These are phyloP conservation scores for Schwanniomyces yamadae DNA, from an alignment of 805 yeast genomes.

Conservation along the genomic window DNA sequence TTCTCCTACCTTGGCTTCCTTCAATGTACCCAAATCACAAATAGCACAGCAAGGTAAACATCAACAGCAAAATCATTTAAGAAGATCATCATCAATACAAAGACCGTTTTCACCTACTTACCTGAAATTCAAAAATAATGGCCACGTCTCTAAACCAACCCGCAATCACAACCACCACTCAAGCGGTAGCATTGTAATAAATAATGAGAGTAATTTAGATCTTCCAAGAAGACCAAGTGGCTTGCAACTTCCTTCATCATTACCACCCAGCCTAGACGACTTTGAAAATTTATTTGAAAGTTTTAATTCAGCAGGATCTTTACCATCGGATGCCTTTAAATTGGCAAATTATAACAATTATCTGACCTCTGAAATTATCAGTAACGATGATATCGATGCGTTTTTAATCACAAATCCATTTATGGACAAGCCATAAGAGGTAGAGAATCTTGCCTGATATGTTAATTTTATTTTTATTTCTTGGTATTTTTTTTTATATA, in stretches of 20 bases:
- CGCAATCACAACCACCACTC: slow-evolving; percentile 6
- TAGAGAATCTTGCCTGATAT: neutral
- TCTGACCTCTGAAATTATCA: slow-evolving; percentile 12
- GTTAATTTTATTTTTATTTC: too few species aligned
- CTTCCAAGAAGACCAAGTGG: slow-evolving; percentile 2
- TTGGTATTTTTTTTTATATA: too few species aligned
- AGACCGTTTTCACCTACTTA: slow-evolving; percentile 10
- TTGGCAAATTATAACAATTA: slow-evolving; percentile 1
- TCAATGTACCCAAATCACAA: slow-evolving; percentile 4
- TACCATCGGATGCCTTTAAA: slow-evolving; percentile 14
- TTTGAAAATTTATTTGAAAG: slow-evolving; percentile 2
- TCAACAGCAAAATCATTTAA: slow-evolving; percentile 2
- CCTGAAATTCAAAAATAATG: slow-evolving; percentile 16
- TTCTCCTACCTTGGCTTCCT: slow-evolving; percentile 17
- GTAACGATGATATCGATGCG: slow-evolving; percentile 12
- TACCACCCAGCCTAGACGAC: slow-evolving; percentile 5
- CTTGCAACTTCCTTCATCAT: slow-evolving; percentile 6
- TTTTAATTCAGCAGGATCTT: slow-evolving; percentile 5
- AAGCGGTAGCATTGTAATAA: slow-evolving; percentile 1
- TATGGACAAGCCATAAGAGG: neutral
- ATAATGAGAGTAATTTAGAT: slow-evolving; percentile 9
- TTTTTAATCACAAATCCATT: slow-evolving; percentile 12
- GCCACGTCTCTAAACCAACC: slow-evolving; percentile 21
- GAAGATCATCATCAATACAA: slow-evolving; percentile 11
- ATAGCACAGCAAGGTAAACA: neutral